Evolutionary conservation across 192 early-diverging fungal species (phyloP).

Genomic region (Entomortierella chlamydospora): DNA sequence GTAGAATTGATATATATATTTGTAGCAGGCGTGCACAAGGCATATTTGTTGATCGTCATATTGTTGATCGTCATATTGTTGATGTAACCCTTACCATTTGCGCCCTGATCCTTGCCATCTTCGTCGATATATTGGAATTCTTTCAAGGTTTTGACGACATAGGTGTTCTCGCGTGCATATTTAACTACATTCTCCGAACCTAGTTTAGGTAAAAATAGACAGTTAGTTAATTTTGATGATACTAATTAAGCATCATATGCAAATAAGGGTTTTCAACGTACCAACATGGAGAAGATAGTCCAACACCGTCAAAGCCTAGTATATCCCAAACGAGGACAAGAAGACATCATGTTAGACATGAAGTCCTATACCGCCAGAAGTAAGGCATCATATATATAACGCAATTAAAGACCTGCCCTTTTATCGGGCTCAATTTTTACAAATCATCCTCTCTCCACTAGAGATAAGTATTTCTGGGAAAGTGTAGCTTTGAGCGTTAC

Average conservation of each 20-base stretch:
- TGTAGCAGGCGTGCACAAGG: too few relatives aligned
- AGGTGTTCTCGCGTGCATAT: constrained; percentile 90
- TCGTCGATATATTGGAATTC: constrained; percentile 98
- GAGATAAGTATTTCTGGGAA: neutral
- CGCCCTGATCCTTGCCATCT: constrained; percentile 89
- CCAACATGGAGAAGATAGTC: constrained; percentile 83
- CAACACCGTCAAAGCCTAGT: constrained; percentile 83
- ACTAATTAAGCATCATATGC: neutral
- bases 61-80: too few relatives aligned
- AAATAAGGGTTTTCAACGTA: constrained; percentile 21
- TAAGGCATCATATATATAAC: too few relatives aligned
- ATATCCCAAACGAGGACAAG: neutral
- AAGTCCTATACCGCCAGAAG: too few relatives aligned
- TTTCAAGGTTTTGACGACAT: constrained; percentile 94
- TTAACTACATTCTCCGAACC: constrained; percentile 91
- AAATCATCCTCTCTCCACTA: neutral
- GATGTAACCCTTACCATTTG: constrained; percentile 70
- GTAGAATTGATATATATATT: too few relatives aligned
- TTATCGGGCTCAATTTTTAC: neutral
- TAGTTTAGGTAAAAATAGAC: neutral
- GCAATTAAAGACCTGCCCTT: too few relatives aligned
- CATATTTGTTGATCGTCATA: too few relatives aligned
- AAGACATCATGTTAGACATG: too few relatives aligned
- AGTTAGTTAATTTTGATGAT: neutral
- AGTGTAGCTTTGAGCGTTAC: constrained; percentile 58